Evolutionary conservation across 306 rosid genomes (phyloP), one percentile per base, ranked within the genome.

Genomic region (Abrus precatorius): DNA sequence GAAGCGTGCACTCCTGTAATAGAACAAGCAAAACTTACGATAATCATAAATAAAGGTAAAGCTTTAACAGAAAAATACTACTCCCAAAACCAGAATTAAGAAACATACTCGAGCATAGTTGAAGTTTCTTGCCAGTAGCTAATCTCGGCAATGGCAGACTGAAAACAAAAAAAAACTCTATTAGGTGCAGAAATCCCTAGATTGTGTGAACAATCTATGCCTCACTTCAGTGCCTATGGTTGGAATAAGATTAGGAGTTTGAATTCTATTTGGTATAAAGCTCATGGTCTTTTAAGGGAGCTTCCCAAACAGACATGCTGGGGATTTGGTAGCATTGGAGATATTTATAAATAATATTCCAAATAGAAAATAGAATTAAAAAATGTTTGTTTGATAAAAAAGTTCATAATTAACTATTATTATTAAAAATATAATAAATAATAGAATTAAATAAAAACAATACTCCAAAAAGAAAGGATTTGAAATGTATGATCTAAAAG

Each of bases 131-230:
- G 94, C 88, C 97, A 88, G 68, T 88, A 89, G 88, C 97, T 93
- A 83, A 95, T 93, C 90, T 93, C 99, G 57, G 97, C 92, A 77
- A 95, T 89, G 83, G 85, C 95, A 72, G 97, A 95, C 99, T 95
- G 89, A 38, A 89, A 78, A 76, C 45, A 67, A 30, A 64, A 88
- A 62, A 79, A 74, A 47, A 59, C 43, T 6, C 36, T 6, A 68
- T 62, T 55, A 82, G 34, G 50, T 1, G 68, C 5, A 8, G 65
- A 72, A 74, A 10, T 30, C 34, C 27, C 7, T 32, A 55, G 45
- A 64, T 74, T 14, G 12, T 14, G 28, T 32, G 61, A 62, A 62
- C 10, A 52, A 65, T 41, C 53, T 72, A 44, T 3, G 74, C 49
- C 74, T 44, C 27, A 52, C 29, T 65, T 65, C 40, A 9, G 56